Evolutionary conservation across 2,329 filamentous ascomycete genomes (phyloP), one percentile per base, ranked within the genome.

Genomic region (Aurifilum marmelostoma): DNA sequence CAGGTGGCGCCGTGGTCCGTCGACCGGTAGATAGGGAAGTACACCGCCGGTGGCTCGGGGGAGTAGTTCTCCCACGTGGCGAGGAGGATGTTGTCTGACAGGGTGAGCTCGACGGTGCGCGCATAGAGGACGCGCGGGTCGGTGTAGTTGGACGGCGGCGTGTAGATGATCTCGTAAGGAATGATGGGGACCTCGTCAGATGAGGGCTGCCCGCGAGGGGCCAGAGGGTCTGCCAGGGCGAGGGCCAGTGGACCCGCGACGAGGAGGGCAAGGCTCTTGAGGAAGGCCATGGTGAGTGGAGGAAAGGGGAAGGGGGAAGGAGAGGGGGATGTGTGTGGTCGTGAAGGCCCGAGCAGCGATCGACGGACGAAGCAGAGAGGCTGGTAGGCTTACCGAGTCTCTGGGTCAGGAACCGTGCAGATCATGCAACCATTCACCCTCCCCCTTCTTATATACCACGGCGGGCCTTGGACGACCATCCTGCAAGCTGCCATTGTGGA

Each of bases 1-100:
- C 91, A 93, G 1, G 85, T 88, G 65, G 81, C 75, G 16, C 88
- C 87, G 47, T 81, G 78, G 74, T 89, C 86, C n/a, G 74, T 78
- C 52, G 84, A 87, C 71, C 80, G 77, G 74, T 81, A 86, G 72
- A 87, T 83, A 67, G 85, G 88, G 75, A 87, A 89, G 76, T 80
- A 81, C 14, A 87, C 85, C 0, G 79, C 75, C 0, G 86, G 87
- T 21, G 85, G 86, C 73, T 89, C 82, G 8, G 83, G 84, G 24
- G 82, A 83, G 78, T 87, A 86, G 78, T 86, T 86, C 73, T 86
- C 84, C 84, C 84, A 86, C 0, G 85, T 87, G 34, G 82, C 82
- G 18, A 87, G 78, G 14, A 87, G 79, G 24, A 81, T 80, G n/a
- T 83, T 79, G 70, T 82, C 80, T 1, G 76, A 74, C 3, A 84